phyloP scores from a whole-genome alignment of 257 asterid genomes.

The Plantago major region DNA sequence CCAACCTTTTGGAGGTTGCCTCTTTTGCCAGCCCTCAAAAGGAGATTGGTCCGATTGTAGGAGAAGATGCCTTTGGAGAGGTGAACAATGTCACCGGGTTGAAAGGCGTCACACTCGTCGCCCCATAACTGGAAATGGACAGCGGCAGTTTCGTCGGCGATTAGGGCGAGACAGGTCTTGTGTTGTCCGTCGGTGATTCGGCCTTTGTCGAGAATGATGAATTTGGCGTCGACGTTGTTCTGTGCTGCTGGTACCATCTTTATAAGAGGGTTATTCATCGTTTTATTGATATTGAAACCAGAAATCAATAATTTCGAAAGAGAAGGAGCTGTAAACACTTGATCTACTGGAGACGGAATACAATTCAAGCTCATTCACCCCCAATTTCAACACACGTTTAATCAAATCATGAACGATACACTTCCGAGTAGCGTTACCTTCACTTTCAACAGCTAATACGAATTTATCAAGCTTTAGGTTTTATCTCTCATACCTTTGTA shows the following conservation, averaged over 20 bases:
- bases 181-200: conserved; percentile 27
- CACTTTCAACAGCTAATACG: too few species aligned
- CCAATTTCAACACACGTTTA: too few species aligned
- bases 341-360: too few species aligned
- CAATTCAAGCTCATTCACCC: too few species aligned
- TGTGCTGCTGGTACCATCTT: conserved; percentile 54
- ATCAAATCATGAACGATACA: too few species aligned
- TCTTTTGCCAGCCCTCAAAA: conserved; percentile 68
- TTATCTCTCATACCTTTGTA: too few species aligned
- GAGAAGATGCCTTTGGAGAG: conserved; percentile 64
- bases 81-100: conserved; percentile 51
- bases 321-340: too few species aligned
- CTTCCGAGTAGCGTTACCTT: too few species aligned
- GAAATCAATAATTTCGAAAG: too few species aligned
- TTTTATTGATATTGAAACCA: too few species aligned
- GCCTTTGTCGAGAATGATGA: conserved; percentile 64
- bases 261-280: conserved; percentile 19
- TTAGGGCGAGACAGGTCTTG: conserved; percentile 53
- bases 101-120: conserved; percentile 60
- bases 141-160: conserved; percentile 82
- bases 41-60: conserved; percentile 33
- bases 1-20: conserved; percentile 58
- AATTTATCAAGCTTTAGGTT: too few species aligned
- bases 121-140: conserved; percentile 82
- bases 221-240: conserved; percentile 46